Base-by-base conservation (phyloP, 805 yeast genomes). In the Kurtzmaniella cleridarum region DNA sequence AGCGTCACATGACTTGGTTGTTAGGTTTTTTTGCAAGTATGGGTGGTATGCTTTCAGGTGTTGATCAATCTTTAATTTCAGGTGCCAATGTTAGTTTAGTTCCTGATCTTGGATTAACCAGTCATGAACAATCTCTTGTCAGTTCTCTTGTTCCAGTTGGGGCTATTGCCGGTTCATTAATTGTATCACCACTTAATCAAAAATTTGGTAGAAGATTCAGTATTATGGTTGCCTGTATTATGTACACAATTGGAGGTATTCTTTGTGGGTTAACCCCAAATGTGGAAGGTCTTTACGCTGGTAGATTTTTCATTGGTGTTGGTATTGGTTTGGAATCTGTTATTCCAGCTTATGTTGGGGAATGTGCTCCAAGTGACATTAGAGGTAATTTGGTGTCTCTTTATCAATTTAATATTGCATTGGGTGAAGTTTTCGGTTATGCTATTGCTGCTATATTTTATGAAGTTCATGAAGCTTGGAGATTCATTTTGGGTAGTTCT, bases 321-420 rank as follows among this genome's bases (percentile, higher is more conserved):
- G 85, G 84, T 49, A 74, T 79, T 39, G 86, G 86, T 43, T 67
- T 79, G 34, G 84, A 78, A 57, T 80, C 82, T 53, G 82, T 81
- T 34, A 80, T 79, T 46, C 79, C 80, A 49, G 71, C 77, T 39
- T 79, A 78, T 51, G 75, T 79, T 38, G 69, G 81, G 18, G 85
- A 80, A 51, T 72, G 75, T 39, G 78, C 75, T 23, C 83, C 83
- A 8, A 69, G 81, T 1, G 53, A 54, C n/a, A 67, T 73, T 20
- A 68, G 85, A 46, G 85, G 85, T 48, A 72, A 69, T 42, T 57
- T 79, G 35, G 84, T 79, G 16, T 77, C 84, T 2, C 51, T 79
- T 55, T 79, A 77, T 54, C 86, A 79, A 55, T 73, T 79, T 55
- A 76, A 73, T 53, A 75, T 79, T 51, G 85, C 85, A 0, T 63